Base-by-base conservation (phyloP, 345 rosid species). In the Geranium brycei region DNA sequence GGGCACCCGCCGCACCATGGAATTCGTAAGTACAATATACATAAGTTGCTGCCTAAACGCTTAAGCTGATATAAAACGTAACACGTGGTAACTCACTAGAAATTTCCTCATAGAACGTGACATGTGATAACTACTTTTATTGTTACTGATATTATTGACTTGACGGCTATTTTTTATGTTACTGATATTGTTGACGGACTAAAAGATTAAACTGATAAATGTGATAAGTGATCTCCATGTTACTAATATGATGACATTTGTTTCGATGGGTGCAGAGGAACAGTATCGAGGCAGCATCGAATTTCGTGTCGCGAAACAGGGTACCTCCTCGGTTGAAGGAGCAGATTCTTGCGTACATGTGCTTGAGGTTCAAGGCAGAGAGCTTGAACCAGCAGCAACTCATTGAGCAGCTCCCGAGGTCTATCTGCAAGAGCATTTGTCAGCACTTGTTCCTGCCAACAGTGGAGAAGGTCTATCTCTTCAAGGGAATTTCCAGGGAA, bases 1-100 rank as follows among this genome's bases (percentile, higher is more conserved):
- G 80, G 98, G 98, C 51, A 92, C 98, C 61, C 85, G 91, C 5
- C 91, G 95, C 19, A 92, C 98, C 70, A 92, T 92, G 98, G 95
- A 92, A 73, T 92, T 92, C 61, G 98, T 91, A 61, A 74, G 91
- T 79, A 59, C 10, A 0, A 19, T 30, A 17, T 5, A 13, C 3
- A 31, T n/a, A n/a, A n/a, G n/a, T n/a, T n/a, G n/a, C n/a, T n/a
- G n/a, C n/a, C n/a, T n/a, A n/a, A n/a, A n/a, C n/a, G n/a, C n/a
- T 41, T 11, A 5, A 32, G 40, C 47, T 12, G 47, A 5, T 19
- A 7, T 68, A 55, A 17, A 57, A 58, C 14, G 19, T 18, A 23
- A 2, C 28, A 23, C 8, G 10, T 17, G 19, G 4, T 58, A 15
- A 1, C 60, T 57, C 7, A 57, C 23, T 23, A 23, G 28, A 23